A percentile compares a stretch with the other conserved stretches of the same genome.
phyloP scores from a whole-genome alignment of 2,329 filamentous ascomycete species.

The Elsinoe australis region DNA sequence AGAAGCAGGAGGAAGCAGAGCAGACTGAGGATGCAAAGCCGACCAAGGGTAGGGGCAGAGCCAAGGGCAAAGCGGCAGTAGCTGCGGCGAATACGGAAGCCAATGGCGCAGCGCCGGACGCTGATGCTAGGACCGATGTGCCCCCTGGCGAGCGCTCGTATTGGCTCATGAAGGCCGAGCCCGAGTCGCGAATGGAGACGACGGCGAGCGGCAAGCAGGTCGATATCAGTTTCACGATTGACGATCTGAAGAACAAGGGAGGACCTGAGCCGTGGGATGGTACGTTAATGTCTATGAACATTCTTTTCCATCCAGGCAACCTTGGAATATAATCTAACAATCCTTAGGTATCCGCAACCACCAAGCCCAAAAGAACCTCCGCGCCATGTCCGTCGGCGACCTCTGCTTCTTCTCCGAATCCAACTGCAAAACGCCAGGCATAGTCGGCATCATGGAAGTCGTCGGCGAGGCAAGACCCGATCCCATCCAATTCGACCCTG shows the following conservation, averaged over 20 bases:
- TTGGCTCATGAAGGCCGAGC: conserved; percentile 55
- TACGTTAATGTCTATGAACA: too few relatives aligned
- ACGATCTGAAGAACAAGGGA: conserved; percentile 66
- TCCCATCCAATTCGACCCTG: conserved; percentile 61
- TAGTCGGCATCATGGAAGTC: conserved; percentile 60
- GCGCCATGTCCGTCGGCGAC: conserved; percentile 84
- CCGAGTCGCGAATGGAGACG: conserved; percentile 68
- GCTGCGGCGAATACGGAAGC: conserved; percentile 7
- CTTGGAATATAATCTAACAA: conserved; percentile 22
- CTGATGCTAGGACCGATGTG: conserved; percentile 8
- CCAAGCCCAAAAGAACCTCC: conserved; percentile 76
- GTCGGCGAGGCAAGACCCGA: conserved; percentile 78
- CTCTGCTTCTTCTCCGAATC: conserved; percentile 96
- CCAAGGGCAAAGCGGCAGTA: conserved; percentile 19
- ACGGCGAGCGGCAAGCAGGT: conserved; percentile 65
- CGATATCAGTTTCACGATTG: conserved; percentile 90
- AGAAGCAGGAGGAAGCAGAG: conserved; percentile 16
- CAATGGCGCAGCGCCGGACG: conserved; percentile 17
- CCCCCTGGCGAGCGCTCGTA: conserved; percentile 26
- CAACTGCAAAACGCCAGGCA: conserved; percentile 81
- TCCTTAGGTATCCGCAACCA: conserved; percentile 40
- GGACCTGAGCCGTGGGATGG: conserved; percentile 89
- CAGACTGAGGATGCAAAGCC: conserved; percentile 17
- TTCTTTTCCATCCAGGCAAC: neutral
- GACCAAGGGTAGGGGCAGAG: conserved; percentile 19